A percentile compares a stretch with the other conserved stretches of the same genome.
Conservation (phyloP, 2,329 filamentous ascomycete genomes). For the Fusarium sterilihyphosum region DNA sequence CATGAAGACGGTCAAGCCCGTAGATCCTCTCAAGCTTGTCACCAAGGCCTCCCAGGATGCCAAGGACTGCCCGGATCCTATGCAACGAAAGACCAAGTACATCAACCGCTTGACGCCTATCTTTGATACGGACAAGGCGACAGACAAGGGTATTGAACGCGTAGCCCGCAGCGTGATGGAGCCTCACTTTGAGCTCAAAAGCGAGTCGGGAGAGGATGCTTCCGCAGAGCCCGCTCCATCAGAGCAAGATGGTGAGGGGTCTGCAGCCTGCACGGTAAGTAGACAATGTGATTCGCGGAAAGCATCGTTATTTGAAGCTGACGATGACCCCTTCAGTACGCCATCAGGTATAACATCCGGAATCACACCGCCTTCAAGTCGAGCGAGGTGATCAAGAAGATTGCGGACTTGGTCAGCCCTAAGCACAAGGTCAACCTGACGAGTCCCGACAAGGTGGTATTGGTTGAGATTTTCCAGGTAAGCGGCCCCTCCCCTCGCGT, state of each 20-base stretch:
- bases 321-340: conserved; percentile 66
- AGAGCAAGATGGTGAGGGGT: conserved; percentile 21
- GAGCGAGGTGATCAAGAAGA: conserved; percentile 74
- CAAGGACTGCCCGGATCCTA: conserved; percentile 52
- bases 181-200: conserved; percentile 66
- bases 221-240: conserved; percentile 20
- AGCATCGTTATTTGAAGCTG: conserved; percentile 19
- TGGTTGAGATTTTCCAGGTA: conserved; percentile 85
- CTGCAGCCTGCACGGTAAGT: conserved; percentile 56
- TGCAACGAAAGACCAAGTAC: conserved; percentile 62
- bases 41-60: conserved; percentile 66
- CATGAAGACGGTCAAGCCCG: conserved; percentile 64
- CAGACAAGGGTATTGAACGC: conserved; percentile 72
- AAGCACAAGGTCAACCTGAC: conserved; percentile 81
- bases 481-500: conserved; percentile 32
- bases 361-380: conserved; percentile 77
- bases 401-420: conserved; percentile 72
- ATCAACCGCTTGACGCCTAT: conserved; percentile 68
- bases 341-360: conserved; percentile 82
- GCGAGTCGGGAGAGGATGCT: conserved; percentile 31
- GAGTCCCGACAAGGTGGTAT: conserved; percentile 79
- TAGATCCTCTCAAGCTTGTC: conserved; percentile 66
- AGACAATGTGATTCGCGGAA: conserved; percentile 10
- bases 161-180: conserved; percentile 71
- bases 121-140: conserved; percentile 69